Conservation (phyloP, 139 green algal species). For the Chlamydomonas applanata region DNA sequence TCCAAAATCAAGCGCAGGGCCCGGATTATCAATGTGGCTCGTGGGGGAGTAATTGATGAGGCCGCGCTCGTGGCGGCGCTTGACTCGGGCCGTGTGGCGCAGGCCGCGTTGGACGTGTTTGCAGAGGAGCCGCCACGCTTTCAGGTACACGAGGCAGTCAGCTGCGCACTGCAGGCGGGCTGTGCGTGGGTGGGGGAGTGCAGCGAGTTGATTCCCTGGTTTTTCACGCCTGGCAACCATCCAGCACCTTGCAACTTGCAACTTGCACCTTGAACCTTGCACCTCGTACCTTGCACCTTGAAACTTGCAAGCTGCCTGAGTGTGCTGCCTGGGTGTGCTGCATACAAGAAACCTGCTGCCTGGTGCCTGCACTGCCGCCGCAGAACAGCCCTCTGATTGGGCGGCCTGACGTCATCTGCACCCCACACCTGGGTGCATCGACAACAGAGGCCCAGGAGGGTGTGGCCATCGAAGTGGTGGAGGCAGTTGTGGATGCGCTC, state of each 20-base stretch:
- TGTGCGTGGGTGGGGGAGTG: background rate
- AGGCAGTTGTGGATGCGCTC: conserved; percentile 89
- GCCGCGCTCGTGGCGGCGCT: conserved; percentile 75
- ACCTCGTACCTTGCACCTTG: too few relatives aligned
- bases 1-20: conserved; percentile 82
- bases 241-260: too few relatives aligned
- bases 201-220: too few relatives aligned
- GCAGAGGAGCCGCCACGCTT: background rate
- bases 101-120: background rate
- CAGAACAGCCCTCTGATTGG: conserved; percentile 63
- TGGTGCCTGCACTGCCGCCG: conserved; percentile 31
- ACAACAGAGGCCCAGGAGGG: conserved; percentile 93
- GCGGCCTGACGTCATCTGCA: conserved; percentile 86
- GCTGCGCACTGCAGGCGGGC: background rate
- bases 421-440: conserved; percentile 90
- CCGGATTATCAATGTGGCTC: conserved; percentile 92
- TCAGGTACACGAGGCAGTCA: background rate
- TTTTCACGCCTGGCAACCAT: too few relatives aligned
- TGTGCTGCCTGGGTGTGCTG: background rate
- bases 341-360: background rate
- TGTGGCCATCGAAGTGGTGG: conserved; percentile 92
- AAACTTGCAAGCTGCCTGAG: conserved; percentile 6
- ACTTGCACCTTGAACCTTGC: too few relatives aligned
- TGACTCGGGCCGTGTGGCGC: conserved; percentile 55
- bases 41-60: conserved; percentile 94